Conservation (phyloP, 768 basidiomycete genomes). For the Hemileccinum impolitum region DNA sequence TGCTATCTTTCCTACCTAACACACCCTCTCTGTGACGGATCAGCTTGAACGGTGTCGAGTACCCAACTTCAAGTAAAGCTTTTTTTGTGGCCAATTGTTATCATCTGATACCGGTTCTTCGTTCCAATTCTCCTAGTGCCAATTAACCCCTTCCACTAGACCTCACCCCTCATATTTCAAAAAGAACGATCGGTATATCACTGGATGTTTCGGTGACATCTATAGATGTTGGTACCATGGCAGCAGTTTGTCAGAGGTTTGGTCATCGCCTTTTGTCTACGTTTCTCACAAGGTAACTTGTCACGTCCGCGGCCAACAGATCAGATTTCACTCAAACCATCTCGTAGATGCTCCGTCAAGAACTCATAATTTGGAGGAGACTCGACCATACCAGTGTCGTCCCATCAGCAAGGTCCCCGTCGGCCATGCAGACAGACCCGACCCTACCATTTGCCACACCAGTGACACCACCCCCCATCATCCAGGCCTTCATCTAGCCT, state of each 20-base stretch:
- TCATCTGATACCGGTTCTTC: too few species aligned
- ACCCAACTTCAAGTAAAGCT: too few species aligned
- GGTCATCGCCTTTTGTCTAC: neutral
- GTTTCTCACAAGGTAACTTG: neutral
- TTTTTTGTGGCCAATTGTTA: too few species aligned
- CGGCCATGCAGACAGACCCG: too few species aligned
- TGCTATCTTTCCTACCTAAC: too few species aligned
- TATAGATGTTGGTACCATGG: conserved; percentile 8
- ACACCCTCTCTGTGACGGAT: too few species aligned
- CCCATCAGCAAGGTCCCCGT: too few species aligned
- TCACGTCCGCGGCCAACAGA: rapidly evolving
- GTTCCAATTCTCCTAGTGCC: neutral
- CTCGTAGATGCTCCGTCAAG: conserved; percentile 23
- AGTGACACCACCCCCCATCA: too few species aligned
- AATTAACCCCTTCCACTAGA: neutral
- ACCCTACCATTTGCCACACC: too few species aligned
- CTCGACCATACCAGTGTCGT: conserved; percentile 26
- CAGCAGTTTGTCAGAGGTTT: conserved; percentile 2
- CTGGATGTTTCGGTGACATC: conserved; percentile 17
- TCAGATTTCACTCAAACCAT: rapidly evolving
- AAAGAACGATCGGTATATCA: neutral
- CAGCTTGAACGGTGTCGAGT: too few species aligned
- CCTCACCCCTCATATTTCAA: conserved; percentile 7
- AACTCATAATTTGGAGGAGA: conserved; percentile 28
- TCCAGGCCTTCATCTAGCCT: too few species aligned